Base-by-base conservation (phyloP, 495 filamentous ascomycete genomes). In the Penicillium ochrochloron region DNA sequence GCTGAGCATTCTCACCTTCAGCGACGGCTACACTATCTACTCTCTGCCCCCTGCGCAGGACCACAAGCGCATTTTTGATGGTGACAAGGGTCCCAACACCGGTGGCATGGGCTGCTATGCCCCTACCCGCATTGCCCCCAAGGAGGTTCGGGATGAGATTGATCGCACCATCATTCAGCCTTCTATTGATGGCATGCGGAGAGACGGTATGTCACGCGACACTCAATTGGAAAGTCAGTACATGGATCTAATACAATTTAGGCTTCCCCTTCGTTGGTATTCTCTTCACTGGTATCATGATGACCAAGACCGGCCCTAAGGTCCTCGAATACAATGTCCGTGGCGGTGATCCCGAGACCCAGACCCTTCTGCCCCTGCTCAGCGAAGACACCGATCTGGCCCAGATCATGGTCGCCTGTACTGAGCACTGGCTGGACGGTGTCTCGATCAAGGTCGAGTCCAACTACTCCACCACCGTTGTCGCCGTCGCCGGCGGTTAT, bases 21-120 rank as follows among this genome's bases (percentile, higher is more conserved):
- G 88, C 68, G 95, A 99, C 71, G 95, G 95, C 29, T 90, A 90
- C 68, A 92, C 90, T 4, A 90, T 96, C 66, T 85, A 84, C 69
- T 91, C 89, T 11, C 83, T 97, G n/a, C 93, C 93, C 41, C 87
- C 96, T 1, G 95, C 95, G 12, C 95, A 99, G 72, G 95, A 99
- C 73, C 95, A 98, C 80, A 99, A 99, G 83, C 86, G 91, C 54
- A 91, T 97, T 56, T 90, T 89, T 58, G 96, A 99, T 70, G 92
- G 92, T 57, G 95, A 99, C 70, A 84, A 86, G 39, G 95, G 95
- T 3, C 91, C 93, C 21, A 99, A 97, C 79, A 99, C 95, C 8
- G 96, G 95, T 53, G 96, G 95, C 15, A 98, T 99, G 95, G 95
- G 95, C 60, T 96, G 92, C 77, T 99, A 99, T 78, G 93, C 93